Base-by-base conservation (phyloP, 108 stramenopile species). In the Nitzschia sp. region DNA sequence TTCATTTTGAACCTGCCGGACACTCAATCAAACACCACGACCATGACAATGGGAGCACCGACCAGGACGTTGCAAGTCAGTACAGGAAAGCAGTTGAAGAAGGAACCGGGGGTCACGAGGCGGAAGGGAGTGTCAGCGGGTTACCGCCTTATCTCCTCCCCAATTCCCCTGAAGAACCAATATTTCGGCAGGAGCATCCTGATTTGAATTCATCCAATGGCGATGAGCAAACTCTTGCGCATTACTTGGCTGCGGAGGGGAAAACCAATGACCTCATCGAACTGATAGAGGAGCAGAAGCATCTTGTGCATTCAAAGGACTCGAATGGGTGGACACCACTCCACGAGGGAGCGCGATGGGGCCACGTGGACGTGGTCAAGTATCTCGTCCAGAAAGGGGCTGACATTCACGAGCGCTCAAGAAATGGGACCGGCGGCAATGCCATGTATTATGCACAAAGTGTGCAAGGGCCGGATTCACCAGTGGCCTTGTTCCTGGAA, bases 1-100 rank as follows among this genome's bases (percentile, higher is more conserved):
- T 97, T n/a, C 94, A 97, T 66, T 91, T 88, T 68, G 90, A 91
- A 63, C 85, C 86, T 34, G 80, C 78, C 3, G 91, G 91, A 30
- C 74, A 72, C 32, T 72, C 80, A 1, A 9, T 13, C 9, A 42
- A 13, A 13, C 38, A 42, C 38, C 38, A 42, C 38, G 31, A 74
- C 30, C 17, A 24, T 27, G 30, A 33, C 13, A 42, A 6, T 53
- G 21, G 8, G 13, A 25, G 18, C 6, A 29, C 35, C 49, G 24
- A 26, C 49, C 76, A 56, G 59, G 82, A 91, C 51, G 90, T 90
- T 35, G 42, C 59, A 13, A 60, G 60, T 19, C 24, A 2, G 27
- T 27, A 55, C 23, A 36, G 54, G 1, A 21, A 34, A 13, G 38
- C 38, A 62, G 73, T 85, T 46, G 2, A 74, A 6, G 67, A 68